Evolutionary conservation across 192 early-diverging fungal genomes (phyloP).

Genomic region (Coemansia sp.): DNA sequence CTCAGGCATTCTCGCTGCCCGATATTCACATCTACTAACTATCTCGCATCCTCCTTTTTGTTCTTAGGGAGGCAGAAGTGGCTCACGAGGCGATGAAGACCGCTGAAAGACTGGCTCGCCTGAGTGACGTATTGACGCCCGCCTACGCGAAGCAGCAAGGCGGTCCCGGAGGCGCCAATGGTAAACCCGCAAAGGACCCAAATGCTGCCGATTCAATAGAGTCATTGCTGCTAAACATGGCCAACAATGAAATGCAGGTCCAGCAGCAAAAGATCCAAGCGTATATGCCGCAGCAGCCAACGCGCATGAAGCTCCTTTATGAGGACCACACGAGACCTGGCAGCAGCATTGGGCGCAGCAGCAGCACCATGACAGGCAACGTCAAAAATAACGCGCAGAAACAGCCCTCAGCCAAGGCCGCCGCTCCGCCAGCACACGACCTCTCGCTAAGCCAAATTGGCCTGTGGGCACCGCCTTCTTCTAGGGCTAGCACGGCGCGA

Average conservation of each 20-base stretch:
- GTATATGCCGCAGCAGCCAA: slow-evolving; percentile 46
- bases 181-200: neutral
- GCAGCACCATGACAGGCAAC: slow-evolving; percentile 16
- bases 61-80: slow-evolving; percentile 33
- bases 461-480: slow-evolving; percentile 23
- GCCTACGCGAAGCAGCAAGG: slow-evolving; percentile 21
- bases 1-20: neutral
- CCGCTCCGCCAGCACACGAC: slow-evolving; percentile 5
- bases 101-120: slow-evolving; percentile 46
- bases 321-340: slow-evolving; percentile 43
- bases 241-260: slow-evolving; percentile 54
- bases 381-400: neutral
- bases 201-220: slow-evolving; percentile 45
- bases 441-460: slow-evolving; percentile 30
- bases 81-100: slow-evolving; percentile 47
- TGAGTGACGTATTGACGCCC: slow-evolving; percentile 52
- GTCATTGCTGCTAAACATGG: slow-evolving; percentile 45
- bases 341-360: slow-evolving; percentile 18
- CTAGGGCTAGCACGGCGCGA: slow-evolving; percentile 11
- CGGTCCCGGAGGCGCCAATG: neutral
- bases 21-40: neutral
- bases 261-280: slow-evolving; percentile 53
- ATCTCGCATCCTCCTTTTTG: neutral
- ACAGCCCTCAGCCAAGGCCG: slow-evolving; percentile 4
- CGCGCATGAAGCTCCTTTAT: slow-evolving; percentile 53